A percentile compares a stretch with the other conserved stretches of the same genome.
phyloP scores from a whole-genome alignment of 2,329 filamentous ascomycete genomes.

The Microascus cirrosus region DNA sequence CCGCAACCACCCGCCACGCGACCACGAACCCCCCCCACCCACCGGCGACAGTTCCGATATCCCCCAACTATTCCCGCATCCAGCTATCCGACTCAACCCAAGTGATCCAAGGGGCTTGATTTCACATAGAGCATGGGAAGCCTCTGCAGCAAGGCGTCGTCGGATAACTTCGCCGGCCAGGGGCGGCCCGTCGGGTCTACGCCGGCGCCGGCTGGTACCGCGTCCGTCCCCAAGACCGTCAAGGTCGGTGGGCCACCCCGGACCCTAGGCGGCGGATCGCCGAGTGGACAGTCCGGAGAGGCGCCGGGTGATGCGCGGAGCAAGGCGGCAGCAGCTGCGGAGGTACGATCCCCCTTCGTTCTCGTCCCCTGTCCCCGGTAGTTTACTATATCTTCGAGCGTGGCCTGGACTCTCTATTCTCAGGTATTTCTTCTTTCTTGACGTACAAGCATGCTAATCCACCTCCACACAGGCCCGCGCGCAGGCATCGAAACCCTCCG shows the following conservation, averaged over 20 bases:
- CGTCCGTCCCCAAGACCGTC: slow-evolving; percentile 33
- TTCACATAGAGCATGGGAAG: slow-evolving; percentile 57
- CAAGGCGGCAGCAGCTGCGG: slow-evolving; percentile 71
- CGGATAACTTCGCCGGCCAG: slow-evolving; percentile 58
- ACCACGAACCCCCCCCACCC: not conserved
- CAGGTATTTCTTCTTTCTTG: not conserved
- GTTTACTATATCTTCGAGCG: slow-evolving; percentile 2
- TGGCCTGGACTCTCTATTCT: not conserved
- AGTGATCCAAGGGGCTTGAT: not conserved
- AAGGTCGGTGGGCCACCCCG: slow-evolving; percentile 46
- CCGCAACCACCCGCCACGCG: not conserved
- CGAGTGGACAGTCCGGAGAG: not conserved
- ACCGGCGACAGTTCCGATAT: not conserved
- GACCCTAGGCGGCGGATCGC: slow-evolving; percentile 46
- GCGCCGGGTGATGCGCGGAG: slow-evolving; percentile 49
- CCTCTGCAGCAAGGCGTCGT: slow-evolving; percentile 64
- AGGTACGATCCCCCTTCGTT: slow-evolving; percentile 46
- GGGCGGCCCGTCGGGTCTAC: slow-evolving; percentile 60
- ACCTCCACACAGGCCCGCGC: slow-evolving; percentile 48
- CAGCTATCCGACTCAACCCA: not conserved
- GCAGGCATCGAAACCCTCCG: slow-evolving; percentile 44
- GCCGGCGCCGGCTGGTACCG: slow-evolving; percentile 24
- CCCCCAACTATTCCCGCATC: not conserved
- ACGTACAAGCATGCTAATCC: not conserved
- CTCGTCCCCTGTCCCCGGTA: slow-evolving; percentile 1